phyloP scores from a whole-genome alignment of 2,329 filamentous ascomycete genomes.

The Myriosclerotinia scirpicola region DNA sequence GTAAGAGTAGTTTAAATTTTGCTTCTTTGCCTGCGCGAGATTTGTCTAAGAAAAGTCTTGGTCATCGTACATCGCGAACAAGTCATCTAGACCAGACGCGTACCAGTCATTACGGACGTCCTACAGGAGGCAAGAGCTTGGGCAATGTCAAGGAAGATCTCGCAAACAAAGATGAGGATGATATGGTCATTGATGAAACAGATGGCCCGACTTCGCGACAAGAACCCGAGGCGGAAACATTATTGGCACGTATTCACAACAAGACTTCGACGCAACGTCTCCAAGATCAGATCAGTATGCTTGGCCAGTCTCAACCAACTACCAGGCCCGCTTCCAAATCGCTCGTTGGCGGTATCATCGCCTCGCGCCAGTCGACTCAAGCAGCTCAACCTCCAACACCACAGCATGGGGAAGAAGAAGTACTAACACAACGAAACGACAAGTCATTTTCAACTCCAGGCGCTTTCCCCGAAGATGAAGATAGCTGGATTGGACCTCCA shows the following conservation, averaged over 20 bases:
- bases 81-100: constrained; percentile 76
- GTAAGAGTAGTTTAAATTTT: constrained; percentile 95
- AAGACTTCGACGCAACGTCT: constrained; percentile 93
- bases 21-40: constrained; percentile 89
- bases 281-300: constrained; percentile 84
- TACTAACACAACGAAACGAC: constrained; percentile 26
- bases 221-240: constrained; percentile 46
- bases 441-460: constrained; percentile 49
- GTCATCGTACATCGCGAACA: constrained; percentile 67
- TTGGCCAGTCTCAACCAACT: constrained; percentile 54
- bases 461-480: constrained; percentile 59
- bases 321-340: constrained; percentile 40
- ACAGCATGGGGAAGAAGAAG: constrained; percentile 28
- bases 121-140: constrained; percentile 72
- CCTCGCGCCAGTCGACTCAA: constrained; percentile 31
- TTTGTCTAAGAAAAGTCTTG: constrained; percentile 82
- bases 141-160: constrained; percentile 49
- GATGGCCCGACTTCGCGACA: constrained; percentile 40
- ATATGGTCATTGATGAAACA: constrained; percentile 52
- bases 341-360: constrained; percentile 32
- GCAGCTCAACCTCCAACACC: constrained; percentile 23
- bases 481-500: constrained; percentile 63
- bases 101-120: constrained; percentile 71
- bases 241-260: constrained; percentile 61
- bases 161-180: constrained; percentile 57